Conservation (phyloP, 2,329 filamentous ascomycete species). For the Triangularia verruculosa region DNA sequence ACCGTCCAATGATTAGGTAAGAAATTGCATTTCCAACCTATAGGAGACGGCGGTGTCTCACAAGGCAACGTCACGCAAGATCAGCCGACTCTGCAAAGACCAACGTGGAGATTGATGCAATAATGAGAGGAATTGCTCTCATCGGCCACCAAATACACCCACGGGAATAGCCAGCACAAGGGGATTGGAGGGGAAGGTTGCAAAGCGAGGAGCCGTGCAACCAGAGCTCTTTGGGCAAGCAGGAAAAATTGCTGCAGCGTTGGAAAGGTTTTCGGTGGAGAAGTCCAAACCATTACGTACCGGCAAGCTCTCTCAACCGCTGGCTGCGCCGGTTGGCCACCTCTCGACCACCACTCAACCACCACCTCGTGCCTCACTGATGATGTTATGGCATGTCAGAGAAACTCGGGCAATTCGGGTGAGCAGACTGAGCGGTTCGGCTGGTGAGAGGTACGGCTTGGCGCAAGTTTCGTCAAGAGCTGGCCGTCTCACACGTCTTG, state of each 20-base stretch:
- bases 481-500: not conserved
- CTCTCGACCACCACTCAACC: conserved; percentile 3
- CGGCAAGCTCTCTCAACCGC: not conserved
- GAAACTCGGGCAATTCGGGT: conserved; percentile 25
- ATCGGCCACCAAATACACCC: not conserved
- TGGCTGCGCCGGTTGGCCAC: conserved; percentile 13
- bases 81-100: conserved; percentile 12
- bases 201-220: not conserved
- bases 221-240: not conserved
- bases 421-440: conserved; percentile 4
- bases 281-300: conserved; percentile 25
- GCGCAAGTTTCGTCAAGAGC: conserved; percentile 8
- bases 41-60: not conserved
- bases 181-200: not conserved
- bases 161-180: not conserved
- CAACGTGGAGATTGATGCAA: not conserved
- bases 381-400: conserved; percentile 30
- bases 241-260: not conserved
- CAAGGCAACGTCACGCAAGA: conserved; percentile 17
- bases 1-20: conserved; percentile 20
- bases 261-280: conserved; percentile 9
- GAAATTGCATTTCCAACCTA: conserved; percentile 13
- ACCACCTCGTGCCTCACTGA: conserved; percentile 15
- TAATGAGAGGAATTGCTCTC: not conserved
- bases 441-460: conserved; percentile 3